Base-by-base conservation (phyloP, 345 rosid genomes). In the Gossypium turneri region DNA sequence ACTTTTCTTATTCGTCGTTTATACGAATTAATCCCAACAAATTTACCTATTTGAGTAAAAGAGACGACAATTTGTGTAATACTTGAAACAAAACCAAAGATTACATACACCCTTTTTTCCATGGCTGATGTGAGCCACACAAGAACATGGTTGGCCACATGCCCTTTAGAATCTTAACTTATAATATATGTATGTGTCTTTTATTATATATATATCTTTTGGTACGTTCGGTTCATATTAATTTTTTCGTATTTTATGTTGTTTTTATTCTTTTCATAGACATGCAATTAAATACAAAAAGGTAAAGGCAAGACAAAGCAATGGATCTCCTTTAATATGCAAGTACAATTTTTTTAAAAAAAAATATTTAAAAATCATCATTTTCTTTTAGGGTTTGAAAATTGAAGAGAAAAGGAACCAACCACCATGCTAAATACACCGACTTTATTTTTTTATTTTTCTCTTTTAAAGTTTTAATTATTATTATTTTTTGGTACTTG, bases 221-320 rank as follows among this genome's bases (percentile, higher is more conserved):
- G 17, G n/a, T 52, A 15, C 41, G 1, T 53, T n/a, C 24, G 7
- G 19, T 22, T 57, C 10, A 20, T 57, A 10, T 57, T 9, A 57
- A 19, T 8, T 57, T 2, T 57, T 20, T 22, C 10, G 1, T 20
- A 57, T 57, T 11, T 5, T 13, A 60, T 25, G 2, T 25, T 4
- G 2, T 2, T 60, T 12, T 12, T 25, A 12, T 25, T 20, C 1
- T 22, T 45, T 45, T 1, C 10, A 59, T 57, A 57, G 1, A 10
- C 27, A 57, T 22, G 62, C 15, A 57, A 57, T 22, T n/a, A 78
- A 76, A 74, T 78, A 78, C 84, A 67, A 74, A 81, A 51, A 50
- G 65, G 7, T 11, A 45, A 69, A 59, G 73, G 48, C 9, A 51
- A 51, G 61, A 71, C 38, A 45, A 63, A 56, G 44, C 25, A 27